Base-by-base conservation (phyloP, 192 early-diverging fungal genomes). In the Backusella tuberculispora region DNA sequence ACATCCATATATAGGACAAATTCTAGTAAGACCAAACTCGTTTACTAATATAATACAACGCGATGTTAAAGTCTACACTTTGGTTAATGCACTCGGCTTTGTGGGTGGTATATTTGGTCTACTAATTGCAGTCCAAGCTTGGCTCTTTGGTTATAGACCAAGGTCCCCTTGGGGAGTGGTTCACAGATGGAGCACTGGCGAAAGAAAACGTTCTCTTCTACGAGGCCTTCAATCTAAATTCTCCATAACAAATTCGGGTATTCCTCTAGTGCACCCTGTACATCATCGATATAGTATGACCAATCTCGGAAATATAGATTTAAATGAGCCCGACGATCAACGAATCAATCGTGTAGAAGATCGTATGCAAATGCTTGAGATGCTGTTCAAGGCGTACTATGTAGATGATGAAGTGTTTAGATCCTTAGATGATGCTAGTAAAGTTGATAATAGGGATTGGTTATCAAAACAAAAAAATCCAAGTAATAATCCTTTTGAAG, bases 161-260 rank as follows among this genome's bases (percentile, higher is more conserved):
- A 74, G 73, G 19, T 75, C 69, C 42, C 78, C 78, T 14, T 79
- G 78, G 78, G 78, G 78, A 24, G 69, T 79, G n/a, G 65, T 79
- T 26, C 78, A 79, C 60, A 69, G 78, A 40, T 79, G 78, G 78
- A 75, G 73, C 63, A 63, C 69, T 37, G 78, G 78, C 40, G 64
- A 63, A 74, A 71, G 70, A 63, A 75, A 72, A 63, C 74, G 70
- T 5, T 79, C 78, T 3, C 43, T 76, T 53, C 26, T 69, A 24
- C 50, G 48, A 15, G 56, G 56, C 6, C 75, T 76, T 19, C 48
- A 47, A 40, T 29, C n/a, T n/a, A 68, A 70, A 69, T 76, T 76
- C 17, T 40, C 70, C 13, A 38, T 47, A 15, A 63, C 26, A n/a
- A 38, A 71, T 42, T 53, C 75, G 3, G 53, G 66, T 41, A 76